These are phyloP conservation scores for Coix lacrymajobi DNA, from an alignment of 176 grass and related monocot genomes.

Conservation along the genomic window DNA sequence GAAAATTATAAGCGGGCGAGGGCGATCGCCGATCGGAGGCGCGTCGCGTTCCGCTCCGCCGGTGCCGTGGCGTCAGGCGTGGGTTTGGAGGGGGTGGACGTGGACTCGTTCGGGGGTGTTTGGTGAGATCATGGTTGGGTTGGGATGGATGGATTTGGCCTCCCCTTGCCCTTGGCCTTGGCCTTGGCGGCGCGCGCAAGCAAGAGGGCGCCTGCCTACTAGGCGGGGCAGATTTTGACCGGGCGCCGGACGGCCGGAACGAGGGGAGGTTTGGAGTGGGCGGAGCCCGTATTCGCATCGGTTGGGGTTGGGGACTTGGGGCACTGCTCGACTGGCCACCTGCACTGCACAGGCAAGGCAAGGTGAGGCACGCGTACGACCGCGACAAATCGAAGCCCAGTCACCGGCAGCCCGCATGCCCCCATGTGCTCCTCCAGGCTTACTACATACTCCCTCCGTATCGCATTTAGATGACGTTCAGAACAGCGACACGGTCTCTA, in stretches of 20 bases:
- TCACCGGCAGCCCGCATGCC: not conserved
- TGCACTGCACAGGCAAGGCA: not conserved
- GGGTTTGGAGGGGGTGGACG: constrained; percentile 18
- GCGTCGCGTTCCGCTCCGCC: not conserved
- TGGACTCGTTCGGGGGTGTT: constrained; percentile 42
- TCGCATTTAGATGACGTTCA: too few relatives aligned
- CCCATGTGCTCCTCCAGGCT: not conserved
- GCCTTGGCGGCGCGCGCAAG: constrained; percentile 17
- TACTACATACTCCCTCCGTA: too few relatives aligned
- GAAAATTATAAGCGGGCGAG: not conserved
- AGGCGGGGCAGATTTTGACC: constrained; percentile 36
- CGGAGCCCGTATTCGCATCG: constrained; percentile 1
- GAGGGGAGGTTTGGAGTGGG: not conserved
- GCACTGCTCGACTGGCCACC: not conserved
- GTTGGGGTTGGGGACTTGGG: constrained; percentile 9
- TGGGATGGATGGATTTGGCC: not conserved
- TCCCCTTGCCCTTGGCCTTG: not conserved
- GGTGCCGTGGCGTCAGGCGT: not conserved
- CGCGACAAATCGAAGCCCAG: not conserved
- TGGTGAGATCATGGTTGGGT: constrained; percentile 22
- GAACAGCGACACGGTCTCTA: too few relatives aligned
- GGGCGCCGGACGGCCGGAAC: not conserved
- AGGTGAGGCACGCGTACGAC: not conserved
- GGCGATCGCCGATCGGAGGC: not conserved
- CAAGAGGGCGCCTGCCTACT: not conserved